Percentiles rank a stretch among this genome's conserved stretches.
phyloP scores from a whole-genome alignment of 2,329 filamentous ascomycete genomes.

The Venturia asperata region DNA sequence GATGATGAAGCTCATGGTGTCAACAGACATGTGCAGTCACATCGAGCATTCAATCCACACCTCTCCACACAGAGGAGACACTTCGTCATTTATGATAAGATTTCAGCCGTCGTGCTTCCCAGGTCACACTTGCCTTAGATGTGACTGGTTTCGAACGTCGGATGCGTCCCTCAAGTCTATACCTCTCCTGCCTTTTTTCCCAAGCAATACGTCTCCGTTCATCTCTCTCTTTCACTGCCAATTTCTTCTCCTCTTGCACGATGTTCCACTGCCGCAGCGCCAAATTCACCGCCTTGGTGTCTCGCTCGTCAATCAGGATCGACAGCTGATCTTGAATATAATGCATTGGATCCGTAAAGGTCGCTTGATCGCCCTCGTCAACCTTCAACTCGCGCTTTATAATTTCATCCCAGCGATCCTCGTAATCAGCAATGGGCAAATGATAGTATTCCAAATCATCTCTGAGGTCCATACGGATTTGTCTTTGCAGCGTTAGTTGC shows the following conservation, averaged over 20 bases:
- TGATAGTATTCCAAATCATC: slow-evolving; percentile 38
- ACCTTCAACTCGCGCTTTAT: slow-evolving; percentile 25
- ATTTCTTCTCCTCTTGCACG: slow-evolving; percentile 41
- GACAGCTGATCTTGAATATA: slow-evolving; percentile 24
- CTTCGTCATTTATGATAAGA: too few species aligned
- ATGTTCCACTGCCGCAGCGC: slow-evolving; percentile 40
- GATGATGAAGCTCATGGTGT: too few species aligned
- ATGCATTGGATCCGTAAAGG: neutral
- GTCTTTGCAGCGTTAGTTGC: slow-evolving; percentile 43
- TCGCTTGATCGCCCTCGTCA: slow-evolving; percentile 23
- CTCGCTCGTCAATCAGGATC: slow-evolving; percentile 26
- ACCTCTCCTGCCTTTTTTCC: slow-evolving; percentile 13
- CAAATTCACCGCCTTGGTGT: slow-evolving; percentile 28
- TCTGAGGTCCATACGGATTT: slow-evolving; percentile 35
- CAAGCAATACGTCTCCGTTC: neutral
- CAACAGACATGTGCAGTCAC: too few species aligned
- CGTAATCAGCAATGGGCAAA: slow-evolving; percentile 33
- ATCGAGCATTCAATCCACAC: too few species aligned
- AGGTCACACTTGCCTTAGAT: neutral
- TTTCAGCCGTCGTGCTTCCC: too few species aligned
- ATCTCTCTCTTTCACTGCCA: slow-evolving; percentile 34
- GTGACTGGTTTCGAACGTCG: neutral
- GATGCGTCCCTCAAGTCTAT: neutral
- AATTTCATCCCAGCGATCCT: slow-evolving; percentile 45
- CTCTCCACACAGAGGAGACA: too few species aligned